Evolutionary conservation across 768 basidiomycete genomes (phyloP).

Genomic region (Amanita polypyramis): DNA sequence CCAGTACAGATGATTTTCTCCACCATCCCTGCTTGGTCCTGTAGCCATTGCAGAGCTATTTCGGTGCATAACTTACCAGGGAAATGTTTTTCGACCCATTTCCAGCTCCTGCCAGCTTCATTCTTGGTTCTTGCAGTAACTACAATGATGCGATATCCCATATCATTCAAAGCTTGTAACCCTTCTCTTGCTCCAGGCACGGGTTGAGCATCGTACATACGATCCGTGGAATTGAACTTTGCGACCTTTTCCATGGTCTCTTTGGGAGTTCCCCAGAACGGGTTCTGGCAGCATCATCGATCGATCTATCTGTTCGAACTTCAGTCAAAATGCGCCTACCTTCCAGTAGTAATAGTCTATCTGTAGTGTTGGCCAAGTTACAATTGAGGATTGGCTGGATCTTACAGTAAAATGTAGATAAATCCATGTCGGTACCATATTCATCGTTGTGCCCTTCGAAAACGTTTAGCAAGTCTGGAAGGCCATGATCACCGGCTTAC

Average conservation of each 20-base stretch:
- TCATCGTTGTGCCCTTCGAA: conserved; percentile 53
- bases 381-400: conserved; percentile 2
- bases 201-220: conserved; percentile 36
- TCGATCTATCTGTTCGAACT: neutral
- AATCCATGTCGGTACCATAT: conserved; percentile 45
- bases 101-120: conserved; percentile 46
- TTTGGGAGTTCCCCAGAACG: conserved; percentile 50
- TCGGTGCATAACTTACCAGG: conserved; percentile 30
- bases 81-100: conserved; percentile 58
- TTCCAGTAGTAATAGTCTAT: conserved; percentile 73
- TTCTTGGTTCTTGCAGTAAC: conserved; percentile 63
- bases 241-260: conserved; percentile 51
- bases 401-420: conserved; percentile 54
- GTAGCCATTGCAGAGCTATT: neutral
- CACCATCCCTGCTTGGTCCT: conserved; percentile 29
- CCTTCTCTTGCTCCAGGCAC: conserved; percentile 56
- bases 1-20: conserved; percentile 62
- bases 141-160: conserved; percentile 63
- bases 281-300: conserved; percentile 25
- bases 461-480: neutral
- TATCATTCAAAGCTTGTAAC: conserved; percentile 37
- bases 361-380: neutral
- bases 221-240: conserved; percentile 44
- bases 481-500: conserved; percentile 24
- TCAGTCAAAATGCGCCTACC: conserved; percentile 21